phyloP scores from a whole-genome alignment of 495 filamentous ascomycete species.

The Penicillium fimorum region DNA sequence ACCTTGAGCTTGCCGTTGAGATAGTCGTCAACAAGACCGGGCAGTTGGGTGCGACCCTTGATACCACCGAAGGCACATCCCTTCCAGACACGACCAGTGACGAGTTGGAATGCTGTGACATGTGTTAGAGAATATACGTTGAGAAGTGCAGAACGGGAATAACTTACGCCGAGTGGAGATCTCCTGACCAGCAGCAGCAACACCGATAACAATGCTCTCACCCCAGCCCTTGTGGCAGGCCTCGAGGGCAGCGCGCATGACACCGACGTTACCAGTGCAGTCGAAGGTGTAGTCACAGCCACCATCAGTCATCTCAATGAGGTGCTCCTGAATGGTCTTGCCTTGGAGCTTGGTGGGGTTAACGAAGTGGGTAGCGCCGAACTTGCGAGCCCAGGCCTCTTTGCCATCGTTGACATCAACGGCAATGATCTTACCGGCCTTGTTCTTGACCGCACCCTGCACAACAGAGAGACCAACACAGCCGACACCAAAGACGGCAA shows the following conservation, averaged over 20 bases:
- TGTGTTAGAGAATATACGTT: conserved; percentile 11
- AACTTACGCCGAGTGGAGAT: conserved; percentile 90
- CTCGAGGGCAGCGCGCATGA: conserved; percentile 95
- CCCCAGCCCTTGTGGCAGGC: conserved; percentile 99
- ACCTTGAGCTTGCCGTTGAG: conserved; percentile 89
- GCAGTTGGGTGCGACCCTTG: conserved; percentile 93
- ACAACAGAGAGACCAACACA: conserved; percentile 94
- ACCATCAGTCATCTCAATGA: conserved; percentile 98
- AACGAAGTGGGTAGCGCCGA: conserved; percentile 94
- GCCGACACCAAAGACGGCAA: conserved; percentile 95
- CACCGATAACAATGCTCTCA: conserved; percentile 95
- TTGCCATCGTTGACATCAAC: conserved; percentile 93
- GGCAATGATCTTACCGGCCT: conserved; percentile 86
- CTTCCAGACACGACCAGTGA: conserved; percentile 96
- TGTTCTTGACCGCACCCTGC: conserved; percentile 88
- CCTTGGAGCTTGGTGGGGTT: conserved; percentile 79
- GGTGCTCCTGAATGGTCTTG: conserved; percentile 80
- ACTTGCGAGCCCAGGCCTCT: conserved; percentile 88
- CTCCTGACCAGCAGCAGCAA: conserved; percentile 96
- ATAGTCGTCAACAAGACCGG: conserved; percentile 86
- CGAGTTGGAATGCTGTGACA: conserved; percentile 86
- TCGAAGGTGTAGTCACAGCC: conserved; percentile 99
- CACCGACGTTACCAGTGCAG: conserved; percentile 93
- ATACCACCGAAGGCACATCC: conserved; percentile 97
- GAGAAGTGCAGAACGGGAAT: conserved; percentile 5